Evolutionary conservation across 2,329 filamentous ascomycete species (phyloP), one percentile per base, ranked within the genome.

Genomic region (Xylariaceae sp.): DNA sequence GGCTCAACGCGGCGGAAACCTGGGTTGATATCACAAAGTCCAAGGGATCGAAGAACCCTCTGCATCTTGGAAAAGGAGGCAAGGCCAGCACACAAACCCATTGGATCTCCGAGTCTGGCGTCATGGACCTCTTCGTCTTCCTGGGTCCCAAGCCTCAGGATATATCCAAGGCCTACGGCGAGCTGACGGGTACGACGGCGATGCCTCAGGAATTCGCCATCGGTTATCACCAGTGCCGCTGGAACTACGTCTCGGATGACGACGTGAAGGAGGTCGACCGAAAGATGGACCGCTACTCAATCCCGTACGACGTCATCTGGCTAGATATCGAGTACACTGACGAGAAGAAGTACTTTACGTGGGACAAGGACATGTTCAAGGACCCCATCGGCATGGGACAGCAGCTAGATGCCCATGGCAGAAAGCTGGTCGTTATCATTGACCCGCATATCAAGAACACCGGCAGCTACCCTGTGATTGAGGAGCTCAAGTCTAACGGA

Each of bases 261-360:
- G 92, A 98, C 64, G 89, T 98, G 42, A 94, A 86, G 62, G 89
- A 97, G 56, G 90, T 98, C 29, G 89, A 97, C 60, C 81, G 85
- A 50, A 94, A 94, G 61, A 95, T 98, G 69, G 89, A 97, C 68
- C 94, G 92, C 67, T 79, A 82, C 65, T 83, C 87, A 59, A 96
- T 98, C 38, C 92, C 92, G 0, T 98, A 97, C 67, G 92, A 98
- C 64, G 86, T 97, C 48, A 98, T 98, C 55, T 98, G 92, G 92
- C 80, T 98, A 13, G 92, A 98, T 55, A 87, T 98, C 51, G 92
- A 98, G 66, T 98, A 97, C 63, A 94, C 89, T 0, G 86, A 98
- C 44, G 88, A 85, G 62, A 90, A 92, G 66, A 94, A 95, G 67
- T 98, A 98, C 69, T 98, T 98, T 61, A 96, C 89, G 1, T 98